Conservation (phyloP, 1,284 basidiomycete genomes). For the Moesziomyces aphidis region DNA sequence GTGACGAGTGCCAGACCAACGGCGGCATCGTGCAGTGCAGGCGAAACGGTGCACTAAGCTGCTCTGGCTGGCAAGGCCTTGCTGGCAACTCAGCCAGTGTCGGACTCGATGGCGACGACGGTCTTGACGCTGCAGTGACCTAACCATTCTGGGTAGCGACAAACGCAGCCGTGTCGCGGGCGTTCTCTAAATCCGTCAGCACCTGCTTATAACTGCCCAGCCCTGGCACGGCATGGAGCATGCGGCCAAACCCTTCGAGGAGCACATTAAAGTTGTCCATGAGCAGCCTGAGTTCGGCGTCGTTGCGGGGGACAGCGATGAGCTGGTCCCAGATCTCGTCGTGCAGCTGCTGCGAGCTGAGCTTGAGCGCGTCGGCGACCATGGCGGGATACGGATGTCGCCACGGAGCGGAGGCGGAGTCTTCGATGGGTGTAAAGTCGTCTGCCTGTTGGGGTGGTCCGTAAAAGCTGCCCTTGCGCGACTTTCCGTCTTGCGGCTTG, state of each 20-base stretch:
- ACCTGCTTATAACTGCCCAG: constrained; percentile 28
- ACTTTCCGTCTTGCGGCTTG: constrained; percentile 18
- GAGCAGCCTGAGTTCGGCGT: constrained; percentile 19
- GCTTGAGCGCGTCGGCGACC: constrained; percentile 37
- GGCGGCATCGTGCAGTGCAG: too few species aligned
- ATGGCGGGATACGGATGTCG: constrained; percentile 45
- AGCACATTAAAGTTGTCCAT: constrained; percentile 35
- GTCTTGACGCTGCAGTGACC: too few species aligned
- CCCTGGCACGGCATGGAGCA: constrained; percentile 42
- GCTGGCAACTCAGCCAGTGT: too few species aligned
- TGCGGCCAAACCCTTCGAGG: constrained; percentile 32
- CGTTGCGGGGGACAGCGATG: constrained; percentile 31
- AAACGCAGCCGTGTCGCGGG: constrained; percentile 38
- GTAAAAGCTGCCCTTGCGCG: constrained; percentile 31
- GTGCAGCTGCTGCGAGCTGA: constrained; percentile 32
- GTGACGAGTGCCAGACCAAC: too few species aligned
- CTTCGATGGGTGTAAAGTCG: constrained; percentile 36
- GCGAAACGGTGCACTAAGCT: too few species aligned
- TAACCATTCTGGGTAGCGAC: constrained; percentile 35
- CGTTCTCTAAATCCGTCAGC: constrained; percentile 32
- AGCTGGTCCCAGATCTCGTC: constrained; percentile 49
- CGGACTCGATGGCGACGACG: too few species aligned
- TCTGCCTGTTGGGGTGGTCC: neutral
- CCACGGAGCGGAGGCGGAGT: constrained; percentile 43
- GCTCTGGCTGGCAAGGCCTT: too few species aligned